Evolutionary conservation across 2,329 filamentous ascomycete species (phyloP), one percentile per base, ranked within the genome.

Genomic region (Calcarisporium arbuscula): DNA sequence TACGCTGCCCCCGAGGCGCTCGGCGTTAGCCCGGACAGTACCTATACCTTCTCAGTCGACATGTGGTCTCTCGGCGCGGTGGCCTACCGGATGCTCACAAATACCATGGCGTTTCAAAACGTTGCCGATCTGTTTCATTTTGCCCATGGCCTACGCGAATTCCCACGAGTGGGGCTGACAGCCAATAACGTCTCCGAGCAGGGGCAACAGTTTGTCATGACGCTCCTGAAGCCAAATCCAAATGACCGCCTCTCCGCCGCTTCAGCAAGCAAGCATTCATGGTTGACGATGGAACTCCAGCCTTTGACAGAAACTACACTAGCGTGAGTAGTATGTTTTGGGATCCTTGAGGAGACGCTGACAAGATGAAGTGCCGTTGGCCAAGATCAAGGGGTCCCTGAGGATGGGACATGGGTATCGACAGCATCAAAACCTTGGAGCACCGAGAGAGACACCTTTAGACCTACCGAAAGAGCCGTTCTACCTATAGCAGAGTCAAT

Each of bases 1-100:
- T 44, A 34, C 28, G 27, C 37, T n/a, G 25, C 36, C 2, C 41
- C 39, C 4, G 36, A 42, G 20, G 22, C 29, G 2, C 5, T 36
- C n/a, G 32, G 33, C 4, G 7, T 17, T 2, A 18, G 3, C n/a
- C 10, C 15, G 26, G 21, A 15, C 6, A 31, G 18, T 6, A 20
- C 28, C 5, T 32, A 37, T 15, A 37, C 35, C 17, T 30, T 18
- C 21, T 33, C 30, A 17, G 35, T 33, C 10, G 35, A 40, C 26
- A 42, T 40, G 28, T 40, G 37, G 37, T 42, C 38, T 18, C 34
- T 36, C 11, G 35, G 38, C 19, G 38, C 34, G 9, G 32, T 40
- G n/a, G 23, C 30, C 7, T 41, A 39, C 26, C 28, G 19, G 8
- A 43, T 41, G 20, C 28, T 43, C 18, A 30, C 36, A 15, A 21